Conservation (phyloP, 2,329 filamentous ascomycete genomes). For the Grosmannia serpens region DNA sequence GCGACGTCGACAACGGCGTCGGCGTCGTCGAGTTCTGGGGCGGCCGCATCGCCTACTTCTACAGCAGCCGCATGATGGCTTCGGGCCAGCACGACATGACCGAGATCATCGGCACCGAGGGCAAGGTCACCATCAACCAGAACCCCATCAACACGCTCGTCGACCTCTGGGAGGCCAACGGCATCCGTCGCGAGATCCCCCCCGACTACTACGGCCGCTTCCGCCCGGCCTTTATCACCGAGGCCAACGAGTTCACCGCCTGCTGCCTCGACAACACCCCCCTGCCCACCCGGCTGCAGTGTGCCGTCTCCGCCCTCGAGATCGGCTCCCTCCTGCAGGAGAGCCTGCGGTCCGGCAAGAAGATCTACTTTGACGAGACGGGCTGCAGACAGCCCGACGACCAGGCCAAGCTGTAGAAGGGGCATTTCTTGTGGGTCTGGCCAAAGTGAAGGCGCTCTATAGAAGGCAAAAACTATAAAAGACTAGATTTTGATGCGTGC, state of each 20-base stretch:
- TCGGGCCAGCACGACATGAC: conserved; percentile 4
- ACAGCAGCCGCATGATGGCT: conserved; percentile 5
- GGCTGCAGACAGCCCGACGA: background rate
- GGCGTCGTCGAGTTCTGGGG: conserved; percentile 6
- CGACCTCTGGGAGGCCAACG: background rate
- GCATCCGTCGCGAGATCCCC: conserved; percentile 2
- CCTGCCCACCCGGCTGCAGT: background rate
- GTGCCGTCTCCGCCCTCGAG: background rate
- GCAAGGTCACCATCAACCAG: conserved; percentile 1
- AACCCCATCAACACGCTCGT: conserved; percentile 3
- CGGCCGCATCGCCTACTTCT: conserved; percentile 2
- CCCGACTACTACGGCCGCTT: conserved; percentile 4
- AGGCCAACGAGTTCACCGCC: conserved; percentile 3
- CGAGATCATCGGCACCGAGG: conserved; percentile 4
- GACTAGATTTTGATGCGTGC: too few relatives aligned
- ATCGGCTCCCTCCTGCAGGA: background rate
- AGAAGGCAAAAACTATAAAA: too few relatives aligned
- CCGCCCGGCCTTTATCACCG: background rate
- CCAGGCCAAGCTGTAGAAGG: background rate
- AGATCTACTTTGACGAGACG: conserved; percentile 3
- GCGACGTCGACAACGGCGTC: conserved; percentile 5
- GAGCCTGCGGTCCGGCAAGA: background rate
- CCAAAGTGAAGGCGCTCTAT: background rate
- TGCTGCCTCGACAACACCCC: conserved; percentile 2
- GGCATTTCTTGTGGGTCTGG: too few relatives aligned